Percentiles rank a stretch among this genome's conserved stretches.
These are phyloP conservation scores for Acer campestre DNA, from an alignment of 345 rosid species.

Conservation along the genomic window DNA sequence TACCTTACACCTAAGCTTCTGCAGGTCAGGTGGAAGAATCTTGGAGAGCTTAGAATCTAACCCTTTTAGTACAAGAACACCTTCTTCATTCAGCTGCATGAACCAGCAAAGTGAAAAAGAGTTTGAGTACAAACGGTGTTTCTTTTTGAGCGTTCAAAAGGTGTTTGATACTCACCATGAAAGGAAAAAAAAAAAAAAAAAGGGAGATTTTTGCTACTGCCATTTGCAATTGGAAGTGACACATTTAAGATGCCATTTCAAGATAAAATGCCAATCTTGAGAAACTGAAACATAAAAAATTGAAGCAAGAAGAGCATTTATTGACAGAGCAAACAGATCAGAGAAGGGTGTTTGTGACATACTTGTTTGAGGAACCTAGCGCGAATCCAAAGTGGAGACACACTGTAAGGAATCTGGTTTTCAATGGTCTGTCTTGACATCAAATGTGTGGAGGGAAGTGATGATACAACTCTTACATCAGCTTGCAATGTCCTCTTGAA, in stretches of 20 bases:
- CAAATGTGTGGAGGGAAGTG: conserved; percentile 73
- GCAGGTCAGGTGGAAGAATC: conserved; percentile 69
- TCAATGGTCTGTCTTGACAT: conserved; percentile 56
- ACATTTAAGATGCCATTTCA: no score
- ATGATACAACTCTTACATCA: conserved; percentile 64
- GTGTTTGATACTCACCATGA: not conserved
- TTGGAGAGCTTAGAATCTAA: conserved; percentile 70
- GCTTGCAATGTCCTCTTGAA: conserved; percentile 64
- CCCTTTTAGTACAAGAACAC: conserved; percentile 63
- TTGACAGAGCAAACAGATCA: not conserved
- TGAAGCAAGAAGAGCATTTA: not conserved
- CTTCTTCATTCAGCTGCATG: conserved; percentile 64
- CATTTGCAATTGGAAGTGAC: not conserved
- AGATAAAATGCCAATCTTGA: no score
- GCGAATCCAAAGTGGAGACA: conserved; percentile 74
- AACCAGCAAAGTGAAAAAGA: not conserved
- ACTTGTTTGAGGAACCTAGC: conserved; percentile 61
- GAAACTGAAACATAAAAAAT: no score
- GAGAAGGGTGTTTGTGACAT: conserved; percentile 1
- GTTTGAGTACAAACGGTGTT: not conserved
- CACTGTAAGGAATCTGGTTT: conserved; percentile 56
- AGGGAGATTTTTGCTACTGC: no score
- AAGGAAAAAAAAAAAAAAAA: not conserved
- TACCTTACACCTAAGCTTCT: conserved; percentile 83
- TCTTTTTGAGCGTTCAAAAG: not conserved